Percentiles rank a stretch among this genome's conserved stretches.
These are phyloP conservation scores for Clavispora phyllophila DNA, from an alignment of 805 yeast genomes.

Conservation along the genomic window DNA sequence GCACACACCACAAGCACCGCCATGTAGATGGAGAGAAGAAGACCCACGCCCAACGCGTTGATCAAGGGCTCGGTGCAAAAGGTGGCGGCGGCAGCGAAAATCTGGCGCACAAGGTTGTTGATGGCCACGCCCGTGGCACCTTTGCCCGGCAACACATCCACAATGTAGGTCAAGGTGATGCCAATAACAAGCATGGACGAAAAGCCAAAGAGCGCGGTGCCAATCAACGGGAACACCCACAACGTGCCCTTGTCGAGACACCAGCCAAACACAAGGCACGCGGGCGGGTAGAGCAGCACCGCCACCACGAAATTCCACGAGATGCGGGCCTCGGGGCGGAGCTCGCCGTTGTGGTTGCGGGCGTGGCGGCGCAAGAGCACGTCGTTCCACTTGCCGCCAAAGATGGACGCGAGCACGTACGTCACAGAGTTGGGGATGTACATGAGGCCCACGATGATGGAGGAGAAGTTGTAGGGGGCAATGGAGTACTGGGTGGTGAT, in stretches of 20 bases:
- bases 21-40: constrained; percentile 61
- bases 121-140: constrained; percentile 89
- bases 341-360: constrained; percentile 54
- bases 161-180: constrained; percentile 71
- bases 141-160: constrained; percentile 79
- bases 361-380: constrained; percentile 47
- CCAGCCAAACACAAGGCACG: constrained; percentile 80
- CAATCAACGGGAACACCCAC: constrained; percentile 79
- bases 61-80: constrained; percentile 71
- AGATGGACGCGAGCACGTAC: constrained; percentile 68
- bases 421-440: constrained; percentile 83
- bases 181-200: constrained; percentile 84
- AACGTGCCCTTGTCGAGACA: constrained; percentile 56
- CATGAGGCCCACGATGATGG: constrained; percentile 65
- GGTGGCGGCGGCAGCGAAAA: constrained; percentile 70
- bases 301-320: constrained; percentile 71
- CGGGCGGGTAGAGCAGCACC: constrained; percentile 54
- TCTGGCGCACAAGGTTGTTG: constrained; percentile 68
- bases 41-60: constrained; percentile 64
- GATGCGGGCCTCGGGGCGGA: constrained; percentile 73
- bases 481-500: constrained; percentile 57
- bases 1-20: constrained; percentile 48
- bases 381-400: constrained; percentile 81
- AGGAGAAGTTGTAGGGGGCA: constrained; percentile 64
- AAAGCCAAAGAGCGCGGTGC: constrained; percentile 77